Base-by-base conservation (phyloP, 257 asterid genomes). In the Coffea eugenioides region DNA sequence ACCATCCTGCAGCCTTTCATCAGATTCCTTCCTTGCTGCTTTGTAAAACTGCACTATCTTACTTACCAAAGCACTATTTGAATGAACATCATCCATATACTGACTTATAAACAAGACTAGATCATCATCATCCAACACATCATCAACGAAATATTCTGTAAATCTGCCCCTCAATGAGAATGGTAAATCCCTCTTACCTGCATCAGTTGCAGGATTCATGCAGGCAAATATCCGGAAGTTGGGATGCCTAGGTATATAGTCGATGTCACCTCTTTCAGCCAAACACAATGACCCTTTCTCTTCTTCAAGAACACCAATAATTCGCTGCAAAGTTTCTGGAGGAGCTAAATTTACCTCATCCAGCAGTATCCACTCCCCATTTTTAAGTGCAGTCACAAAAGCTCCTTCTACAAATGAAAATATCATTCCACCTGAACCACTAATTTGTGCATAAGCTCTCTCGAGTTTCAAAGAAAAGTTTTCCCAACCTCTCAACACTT, bases 271-370 rank as follows among this genome's bases (percentile, higher is more conserved):
- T 83, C 96, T 88, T 87, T 95, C 99, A 82, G 98, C 83, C 90
- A 95, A 89, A 86, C 97, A 92, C 61, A 95, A 82, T 10, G 99
- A 95, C 54, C 97, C 99, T 76, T 86, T 88, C 85, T 90, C 98
- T 80, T 89, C 90, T 81, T 93, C 99, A 83, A 95, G 97, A 72
- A 93, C 98, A 78, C 97, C 97, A 71, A 87, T 87, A 84, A 93
- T 80, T 85, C 98, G 90, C 92, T 95, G 98, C 89, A 95, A 86
- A 82, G 92, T 92, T 89, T 95, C 99, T 75, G 97, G 97, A 84
- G 99, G 97, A 83, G 98, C 99, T 93, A 95, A 91, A 89, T 95
- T 95, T 79, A 95, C 91, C 86, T 95, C 99, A 89, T 95, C 99
- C 77, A 95, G 91, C 86, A 95, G 84, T 90, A 95, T 88, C 99